phyloP scores from a whole-genome alignment of 2,329 filamentous ascomycete genomes.

The Diaporthe aspalathi region DNA sequence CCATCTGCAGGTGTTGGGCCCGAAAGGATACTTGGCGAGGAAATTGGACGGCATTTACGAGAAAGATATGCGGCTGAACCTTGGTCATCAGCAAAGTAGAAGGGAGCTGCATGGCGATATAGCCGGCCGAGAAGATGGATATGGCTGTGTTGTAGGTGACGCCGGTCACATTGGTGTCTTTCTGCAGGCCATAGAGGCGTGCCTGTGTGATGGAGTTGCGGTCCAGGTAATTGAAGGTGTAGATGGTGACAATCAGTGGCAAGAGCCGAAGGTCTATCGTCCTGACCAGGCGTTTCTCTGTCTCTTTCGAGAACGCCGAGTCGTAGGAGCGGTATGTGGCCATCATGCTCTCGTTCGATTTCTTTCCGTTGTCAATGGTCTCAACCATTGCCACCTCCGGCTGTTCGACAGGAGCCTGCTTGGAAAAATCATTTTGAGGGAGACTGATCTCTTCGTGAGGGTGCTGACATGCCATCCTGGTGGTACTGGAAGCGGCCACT shows the following conservation, averaged over 20 bases:
- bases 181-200: slow-evolving; percentile 53
- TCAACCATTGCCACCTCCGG: background rate
- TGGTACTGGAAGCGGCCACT: background rate
- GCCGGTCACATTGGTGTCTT: slow-evolving; percentile 51
- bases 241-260: slow-evolving; percentile 49
- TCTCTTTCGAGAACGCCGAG: background rate
- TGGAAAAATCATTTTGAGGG: background rate
- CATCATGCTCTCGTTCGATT: background rate
- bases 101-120: slow-evolving; percentile 56
- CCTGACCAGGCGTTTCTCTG: background rate
- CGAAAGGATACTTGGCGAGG: too few species aligned
- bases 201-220: slow-evolving; percentile 52
- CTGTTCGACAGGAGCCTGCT: background rate
- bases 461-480: background rate
- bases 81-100: slow-evolving; percentile 45
- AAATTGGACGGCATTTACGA: slow-evolving; percentile 41
- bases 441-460: background rate
- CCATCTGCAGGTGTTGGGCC: background rate
- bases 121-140: slow-evolving; percentile 58
- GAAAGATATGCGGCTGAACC: slow-evolving; percentile 44
- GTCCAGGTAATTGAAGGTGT: slow-evolving; percentile 55
- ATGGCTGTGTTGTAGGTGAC: slow-evolving; percentile 53
- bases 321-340: slow-evolving; percentile 1
- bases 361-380: background rate
- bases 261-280: slow-evolving; percentile 18